phyloP scores from a whole-genome alignment of 2,329 filamentous ascomycete genomes.

The Diaporthe citri region DNA sequence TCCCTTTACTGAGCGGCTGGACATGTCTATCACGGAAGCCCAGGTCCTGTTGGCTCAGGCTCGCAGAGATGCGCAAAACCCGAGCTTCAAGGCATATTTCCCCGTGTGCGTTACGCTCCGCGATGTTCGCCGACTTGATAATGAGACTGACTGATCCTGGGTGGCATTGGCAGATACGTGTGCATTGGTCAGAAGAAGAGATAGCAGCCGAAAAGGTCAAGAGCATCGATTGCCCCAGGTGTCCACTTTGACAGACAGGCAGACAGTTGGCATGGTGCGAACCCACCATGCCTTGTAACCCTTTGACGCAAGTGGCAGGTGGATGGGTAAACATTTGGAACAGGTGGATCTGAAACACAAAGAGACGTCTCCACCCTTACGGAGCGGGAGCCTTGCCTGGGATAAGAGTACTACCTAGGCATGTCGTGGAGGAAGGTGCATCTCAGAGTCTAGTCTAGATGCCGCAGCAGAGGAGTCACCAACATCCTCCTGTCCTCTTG shows the following conservation, averaged over 20 bases:
- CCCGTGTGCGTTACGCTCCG: conserved; percentile 62
- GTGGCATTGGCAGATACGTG: conserved; percentile 62
- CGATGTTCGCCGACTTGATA: neutral
- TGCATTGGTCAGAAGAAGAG: conserved; percentile 72
- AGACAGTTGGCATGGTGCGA: neutral
- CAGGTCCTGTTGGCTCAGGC: conserved; percentile 69
- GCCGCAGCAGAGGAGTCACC: neutral
- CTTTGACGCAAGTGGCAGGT: neutral
- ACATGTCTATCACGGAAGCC: conserved; percentile 70
- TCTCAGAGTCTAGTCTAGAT: neutral
- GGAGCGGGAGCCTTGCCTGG: neutral
- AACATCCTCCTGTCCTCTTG: neutral
- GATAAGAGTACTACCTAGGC: neutral
- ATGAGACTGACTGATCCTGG: neutral
- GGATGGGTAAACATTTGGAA: neutral
- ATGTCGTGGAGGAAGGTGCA: neutral
- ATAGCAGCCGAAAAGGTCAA: conserved; percentile 10
- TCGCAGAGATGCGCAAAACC: conserved; percentile 65
- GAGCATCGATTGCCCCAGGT: neutral
- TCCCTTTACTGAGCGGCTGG: conserved; percentile 64
- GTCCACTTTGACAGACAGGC: neutral
- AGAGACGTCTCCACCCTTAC: neutral
- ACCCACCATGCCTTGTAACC: neutral
- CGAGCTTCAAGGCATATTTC: conserved; percentile 72
- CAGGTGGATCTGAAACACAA: neutral